Base-by-base conservation (phyloP, 2,329 filamentous ascomycete genomes). In the Hymenoscyphus occultus region DNA sequence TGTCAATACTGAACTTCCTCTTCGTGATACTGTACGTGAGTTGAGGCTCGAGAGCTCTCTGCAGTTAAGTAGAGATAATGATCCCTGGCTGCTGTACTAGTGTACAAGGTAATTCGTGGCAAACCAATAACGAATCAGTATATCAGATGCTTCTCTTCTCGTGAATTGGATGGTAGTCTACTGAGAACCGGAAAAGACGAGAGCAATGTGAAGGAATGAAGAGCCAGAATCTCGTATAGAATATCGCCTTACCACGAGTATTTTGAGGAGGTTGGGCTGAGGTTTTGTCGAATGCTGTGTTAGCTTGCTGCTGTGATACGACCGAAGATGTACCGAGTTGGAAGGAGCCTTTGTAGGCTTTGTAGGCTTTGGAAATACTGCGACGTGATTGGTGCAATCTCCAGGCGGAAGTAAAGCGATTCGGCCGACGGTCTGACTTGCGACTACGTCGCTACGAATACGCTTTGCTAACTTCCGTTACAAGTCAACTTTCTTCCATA, bases 391-490 rank as follows among this genome's bases (percentile, higher is more conserved):
- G 54, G 54, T 39, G 13, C 54, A 32, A 35, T 14, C 28, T 12
- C 54, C 6, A 32, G 54, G 28, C 54, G 54, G 54, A 57, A 57
- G 54, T 13, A 31, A 57, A 35, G 54, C 14, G 54, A 57, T 16
- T 57, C n/a, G 54, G 45, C 45, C 45, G 16, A 13, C 45, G 7
- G 45, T 51, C 45, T 51, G 7, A 51, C 45, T 51, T 51, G 16
- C 45, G 45, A 6, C 19, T 51, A 35, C 42, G 14, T 19, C 42
- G n/a, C n/a, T 51, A 19, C 19, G n/a, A n/a, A 28, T 51, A 51
- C 45, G n/a, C 19, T 3, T 51, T 28, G 28, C 28, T 28, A 28
- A 22, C 45, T 51, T 22, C 45, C 22, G 6, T 51, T 51, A 51
- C 54, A 22, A 57, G 16, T 28, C 28, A 57, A 57, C 54, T 57